Percentiles rank a stretch among this genome's conserved stretches.
phyloP scores from a whole-genome alignment of 2,329 filamentous ascomycete species.

The Grosmannia penicillata region DNA sequence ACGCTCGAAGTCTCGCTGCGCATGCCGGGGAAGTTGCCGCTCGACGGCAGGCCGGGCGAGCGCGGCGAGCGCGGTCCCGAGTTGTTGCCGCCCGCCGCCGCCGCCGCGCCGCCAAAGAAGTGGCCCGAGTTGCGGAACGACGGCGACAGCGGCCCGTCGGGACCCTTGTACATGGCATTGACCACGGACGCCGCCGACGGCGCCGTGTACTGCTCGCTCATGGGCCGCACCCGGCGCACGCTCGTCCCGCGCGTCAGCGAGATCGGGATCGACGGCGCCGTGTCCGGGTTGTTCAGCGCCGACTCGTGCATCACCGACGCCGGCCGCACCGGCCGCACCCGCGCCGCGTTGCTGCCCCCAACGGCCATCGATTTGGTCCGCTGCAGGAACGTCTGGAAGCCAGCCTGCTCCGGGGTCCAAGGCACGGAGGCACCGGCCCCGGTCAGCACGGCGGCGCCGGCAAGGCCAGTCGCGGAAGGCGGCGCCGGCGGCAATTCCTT shows the following conservation, averaged over 20 bases:
- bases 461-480: conserved; percentile 22
- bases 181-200: conserved; percentile 51
- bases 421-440: conserved; percentile 35
- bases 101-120: conserved; percentile 28
- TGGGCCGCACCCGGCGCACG: conserved; percentile 37
- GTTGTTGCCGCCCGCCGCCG: conserved; percentile 27
- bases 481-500: conserved; percentile 78
- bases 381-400: conserved; percentile 40
- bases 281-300: conserved; percentile 48
- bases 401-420: conserved; percentile 38
- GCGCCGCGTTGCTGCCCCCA: conserved; percentile 14
- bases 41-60: conserved; percentile 23
- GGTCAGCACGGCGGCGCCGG: no score
- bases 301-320: conserved; percentile 36
- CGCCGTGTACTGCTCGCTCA: conserved; percentile 46
- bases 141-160: conserved; percentile 48
- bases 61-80: no score
- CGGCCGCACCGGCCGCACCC: conserved; percentile 34
- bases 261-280: conserved; percentile 63
- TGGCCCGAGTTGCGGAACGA: conserved; percentile 45
- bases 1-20: conserved; percentile 49
- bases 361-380: conserved; percentile 46
- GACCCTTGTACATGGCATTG: conserved; percentile 74
- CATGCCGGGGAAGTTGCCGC: conserved; percentile 59
- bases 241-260: conserved; percentile 38